Conservation (phyloP, 306 rosid species). For the Ammopiptanthus mongolicus region DNA sequence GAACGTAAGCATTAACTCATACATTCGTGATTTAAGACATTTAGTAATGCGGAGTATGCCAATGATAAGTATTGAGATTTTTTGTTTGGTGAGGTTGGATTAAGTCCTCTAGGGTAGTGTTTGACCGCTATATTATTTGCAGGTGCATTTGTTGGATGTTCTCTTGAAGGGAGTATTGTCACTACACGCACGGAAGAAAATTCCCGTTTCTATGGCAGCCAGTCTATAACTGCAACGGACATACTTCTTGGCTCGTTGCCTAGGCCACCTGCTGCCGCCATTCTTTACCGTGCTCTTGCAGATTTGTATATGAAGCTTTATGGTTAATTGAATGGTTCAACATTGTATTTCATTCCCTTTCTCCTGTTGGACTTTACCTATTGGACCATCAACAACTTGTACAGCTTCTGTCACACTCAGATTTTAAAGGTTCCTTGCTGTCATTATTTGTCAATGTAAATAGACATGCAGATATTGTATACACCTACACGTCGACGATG, state of each 20-base stretch:
- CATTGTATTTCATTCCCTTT: constrained; percentile 1
- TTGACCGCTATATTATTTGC: constrained; percentile 25
- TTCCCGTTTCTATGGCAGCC: constrained; percentile 78
- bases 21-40: neutral
- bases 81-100: neutral
- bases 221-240: constrained; percentile 64
- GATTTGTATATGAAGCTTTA: constrained; percentile 64
- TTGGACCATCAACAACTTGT: constrained; percentile 14
- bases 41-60: neutral
- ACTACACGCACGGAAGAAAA: constrained; percentile 63
- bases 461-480: neutral
- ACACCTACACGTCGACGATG: neutral
- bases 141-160: constrained; percentile 98
- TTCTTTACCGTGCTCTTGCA: constrained; percentile 69
- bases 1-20: neutral
- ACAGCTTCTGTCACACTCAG: constrained; percentile 31
- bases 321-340: constrained; percentile 23
- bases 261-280: constrained; percentile 85
- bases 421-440: constrained; percentile 26
- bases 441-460: constrained; percentile 46
- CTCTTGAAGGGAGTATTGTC: constrained; percentile 84
- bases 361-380: neutral
- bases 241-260: constrained; percentile 85
- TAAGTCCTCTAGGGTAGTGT: neutral
- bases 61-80: neutral